These are phyloP conservation scores for Nakaseomyces sp. DNA, from an alignment of 1,139 yeast genomes.

Conservation along the genomic window DNA sequence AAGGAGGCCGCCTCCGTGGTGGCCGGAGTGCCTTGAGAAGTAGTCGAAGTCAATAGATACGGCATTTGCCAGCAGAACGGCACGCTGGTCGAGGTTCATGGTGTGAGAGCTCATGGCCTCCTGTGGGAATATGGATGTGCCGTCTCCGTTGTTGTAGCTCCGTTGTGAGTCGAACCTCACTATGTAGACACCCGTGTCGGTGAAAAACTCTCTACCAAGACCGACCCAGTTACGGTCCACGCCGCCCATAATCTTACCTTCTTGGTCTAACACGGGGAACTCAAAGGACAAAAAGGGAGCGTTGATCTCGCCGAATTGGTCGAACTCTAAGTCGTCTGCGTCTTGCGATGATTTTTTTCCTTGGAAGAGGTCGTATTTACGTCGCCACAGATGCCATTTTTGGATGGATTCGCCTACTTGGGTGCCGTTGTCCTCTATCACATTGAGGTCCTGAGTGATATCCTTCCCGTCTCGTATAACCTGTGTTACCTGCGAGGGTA, in stretches of 20 bases:
- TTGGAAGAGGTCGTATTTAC: conserved; percentile 71
- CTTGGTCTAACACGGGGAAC: conserved; percentile 61
- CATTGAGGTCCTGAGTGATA: conserved; percentile 8
- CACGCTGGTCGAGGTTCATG: conserved; percentile 71
- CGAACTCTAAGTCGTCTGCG: conserved; percentile 14
- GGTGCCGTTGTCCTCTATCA: conserved; percentile 33
- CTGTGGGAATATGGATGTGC: conserved; percentile 17
- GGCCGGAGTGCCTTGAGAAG: conserved; percentile 75
- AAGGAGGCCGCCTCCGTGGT: conserved; percentile 33
- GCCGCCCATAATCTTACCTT: conserved; percentile 55
- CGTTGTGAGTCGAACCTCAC: conserved; percentile 68
- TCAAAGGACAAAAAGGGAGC: conserved; percentile 81
- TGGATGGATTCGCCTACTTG: conserved; percentile 78
- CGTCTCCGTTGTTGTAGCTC: conserved; percentile 20
- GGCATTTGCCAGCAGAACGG: conserved; percentile 77
- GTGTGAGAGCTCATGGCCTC: conserved; percentile 19
- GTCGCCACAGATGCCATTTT: conserved; percentile 91
- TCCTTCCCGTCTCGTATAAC: conserved; percentile 10
- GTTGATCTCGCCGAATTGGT: conserved; percentile 67
- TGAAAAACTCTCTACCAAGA: conserved; percentile 79
- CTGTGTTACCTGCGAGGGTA: conserved; percentile 37
- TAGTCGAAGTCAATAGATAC: conserved; percentile 91
- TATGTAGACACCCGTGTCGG: conserved; percentile 90
- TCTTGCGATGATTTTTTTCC: conserved; percentile 19
- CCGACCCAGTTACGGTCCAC: conserved; percentile 96